Evolutionary conservation across 1,284 basidiomycete genomes (phyloP).

Genomic region (Moniliophthora roreri): DNA sequence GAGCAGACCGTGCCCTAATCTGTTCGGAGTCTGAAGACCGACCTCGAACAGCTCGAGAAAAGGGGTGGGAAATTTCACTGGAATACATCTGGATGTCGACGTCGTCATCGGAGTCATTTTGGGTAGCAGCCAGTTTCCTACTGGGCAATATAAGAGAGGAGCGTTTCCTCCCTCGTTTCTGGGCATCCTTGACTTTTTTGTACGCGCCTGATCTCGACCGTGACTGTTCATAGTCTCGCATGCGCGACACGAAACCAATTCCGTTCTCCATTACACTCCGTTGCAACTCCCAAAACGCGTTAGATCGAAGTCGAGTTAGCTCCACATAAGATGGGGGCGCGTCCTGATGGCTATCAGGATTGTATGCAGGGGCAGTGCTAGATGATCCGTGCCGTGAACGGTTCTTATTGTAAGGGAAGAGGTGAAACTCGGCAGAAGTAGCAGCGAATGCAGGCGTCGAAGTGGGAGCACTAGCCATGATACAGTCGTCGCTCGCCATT

Average conservation of each 20-base stretch:
- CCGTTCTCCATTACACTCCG: conserved; percentile 60
- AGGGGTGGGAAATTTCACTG: conserved; percentile 28
- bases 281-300: conserved; percentile 64
- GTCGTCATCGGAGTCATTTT: conserved; percentile 42
- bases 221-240: conserved; percentile 66
- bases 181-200: conserved; percentile 33
- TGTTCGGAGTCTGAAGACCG: not conserved
- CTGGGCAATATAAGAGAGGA: conserved; percentile 25
- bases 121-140: conserved; percentile 8
- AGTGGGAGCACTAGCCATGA: conserved; percentile 15
- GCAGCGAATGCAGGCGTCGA: conserved; percentile 43
- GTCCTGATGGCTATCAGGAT: conserved; percentile 23
- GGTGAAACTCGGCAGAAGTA: conserved; percentile 60
- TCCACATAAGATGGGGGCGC: conserved; percentile 28
- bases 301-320: conserved; percentile 50
- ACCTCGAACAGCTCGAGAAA: conserved; percentile 13
- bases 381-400: conserved; percentile 23
- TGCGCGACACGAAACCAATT: conserved; percentile 66
- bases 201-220: conserved; percentile 39
- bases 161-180: conserved; percentile 40
- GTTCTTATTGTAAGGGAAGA: conserved; percentile 37
- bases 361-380: conserved; percentile 18
- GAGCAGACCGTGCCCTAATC: conserved; percentile 13
- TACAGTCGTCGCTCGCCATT: conserved; percentile 19
- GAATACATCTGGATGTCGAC: conserved; percentile 59